Base-by-base conservation (phyloP, 352 stramenopile species). In the Phytophthora pisi region DNA sequence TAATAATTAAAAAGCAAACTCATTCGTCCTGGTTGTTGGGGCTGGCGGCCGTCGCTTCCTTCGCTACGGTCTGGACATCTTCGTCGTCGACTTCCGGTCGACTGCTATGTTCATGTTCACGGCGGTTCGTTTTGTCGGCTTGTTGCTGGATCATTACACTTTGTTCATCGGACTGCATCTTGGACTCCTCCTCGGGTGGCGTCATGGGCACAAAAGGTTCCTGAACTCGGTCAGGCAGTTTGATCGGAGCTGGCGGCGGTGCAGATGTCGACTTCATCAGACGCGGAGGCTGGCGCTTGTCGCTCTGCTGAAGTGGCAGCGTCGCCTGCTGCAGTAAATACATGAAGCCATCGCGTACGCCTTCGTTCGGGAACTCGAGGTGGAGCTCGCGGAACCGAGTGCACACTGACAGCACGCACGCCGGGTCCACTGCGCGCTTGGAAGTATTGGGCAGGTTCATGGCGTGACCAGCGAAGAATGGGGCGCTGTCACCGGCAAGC, bases 311-410 rank as follows among this genome's bases (percentile, higher is more conserved):
- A 7, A 91, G 69, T 36, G 82, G 84, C 26, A 91, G 57, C 1
- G 81, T 86, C 16, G 79, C 70, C 74, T 93, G 84, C 50, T 92
- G 72, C 0, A 93, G 68, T 67, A 92, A 65, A 64, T 79, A 92
- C 50, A 77, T 70, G 31, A 93, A 92, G 42, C 81, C 83, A 72
- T 93, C 76, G 31, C 86, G 83, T 9, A 77, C 61, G 11, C 90
- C 82, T 70, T 89, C 70, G 56, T 86, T 86, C 4, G 82, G 51
- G 47, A 93, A 89, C 62, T 90, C 84, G 9, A 93, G 61, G 45
- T 93, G 86, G 18, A 93, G 74, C 20, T 91, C 79, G 23, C 85
- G 82, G 54, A 82, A 84, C 8, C 80, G 78, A 6, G 82, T 90
- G 20, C 69, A 76, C 26, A 93, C 68, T 11, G 85, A 87, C n/a